Evolutionary conservation across 1,139 yeast species (phyloP).

Genomic region (Geotrichum candidum): DNA sequence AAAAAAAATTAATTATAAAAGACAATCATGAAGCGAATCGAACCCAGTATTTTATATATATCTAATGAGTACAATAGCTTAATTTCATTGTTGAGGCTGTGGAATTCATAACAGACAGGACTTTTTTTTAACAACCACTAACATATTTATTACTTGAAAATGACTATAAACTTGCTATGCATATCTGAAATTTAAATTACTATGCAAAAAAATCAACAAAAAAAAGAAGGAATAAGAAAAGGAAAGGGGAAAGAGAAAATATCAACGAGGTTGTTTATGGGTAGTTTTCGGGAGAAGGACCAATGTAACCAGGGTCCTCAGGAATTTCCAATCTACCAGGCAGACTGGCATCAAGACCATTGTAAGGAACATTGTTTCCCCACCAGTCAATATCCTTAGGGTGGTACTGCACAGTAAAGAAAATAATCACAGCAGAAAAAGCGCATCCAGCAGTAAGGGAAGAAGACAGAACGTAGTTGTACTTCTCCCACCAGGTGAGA

Average conservation of each 20-base stretch:
- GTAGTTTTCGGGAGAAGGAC: conserved; percentile 14
- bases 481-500: conserved; percentile 57
- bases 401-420: conserved; percentile 49
- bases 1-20: not conserved
- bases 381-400: conserved; percentile 46
- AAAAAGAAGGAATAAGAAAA: not conserved
- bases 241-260: not conserved
- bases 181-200: not conserved
- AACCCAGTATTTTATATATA: no score
- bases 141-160: not conserved
- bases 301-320: conserved; percentile 36
- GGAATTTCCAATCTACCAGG: conserved; percentile 4
- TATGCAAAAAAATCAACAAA: not conserved
- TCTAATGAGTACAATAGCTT: no score
- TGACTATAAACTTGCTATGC: no score
- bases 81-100: no score
- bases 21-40: no score
- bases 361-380: conserved; percentile 48
- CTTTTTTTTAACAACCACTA: not conserved
- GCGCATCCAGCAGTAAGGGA: conserved; percentile 52
- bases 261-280: conserved; percentile 5
- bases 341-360: conserved; percentile 42
- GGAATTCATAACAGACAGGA: no score
- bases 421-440: conserved; percentile 39
- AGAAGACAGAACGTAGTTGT: conserved; percentile 53